A percentile compares a stretch with the other conserved stretches of the same genome.
Evolutionary conservation across 371 early-diverging fungal genomes (phyloP).

Genomic region (Circinella umbellata): DNA sequence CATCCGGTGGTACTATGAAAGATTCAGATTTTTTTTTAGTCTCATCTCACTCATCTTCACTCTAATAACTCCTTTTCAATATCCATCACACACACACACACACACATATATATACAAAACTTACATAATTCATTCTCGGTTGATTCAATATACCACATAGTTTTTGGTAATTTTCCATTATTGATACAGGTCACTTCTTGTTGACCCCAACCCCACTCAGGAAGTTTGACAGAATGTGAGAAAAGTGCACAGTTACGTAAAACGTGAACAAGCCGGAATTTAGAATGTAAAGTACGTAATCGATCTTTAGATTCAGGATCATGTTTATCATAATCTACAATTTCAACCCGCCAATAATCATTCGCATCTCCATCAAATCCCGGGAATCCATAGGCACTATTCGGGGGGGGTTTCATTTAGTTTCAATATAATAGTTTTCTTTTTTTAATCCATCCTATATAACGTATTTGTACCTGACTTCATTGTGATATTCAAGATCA

Average conservation of each 20-base stretch:
- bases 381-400: slow-evolving; percentile 66
- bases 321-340: slow-evolving; percentile 62
- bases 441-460: slow-evolving; percentile 40
- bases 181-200: slow-evolving; percentile 91
- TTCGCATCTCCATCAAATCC: slow-evolving; percentile 54
- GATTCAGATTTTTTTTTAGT: not conserved
- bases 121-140: slow-evolving; percentile 56
- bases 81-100: not conserved
- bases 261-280: slow-evolving; percentile 79
- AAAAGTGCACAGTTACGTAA: slow-evolving; percentile 79
- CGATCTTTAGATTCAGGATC: slow-evolving; percentile 59
- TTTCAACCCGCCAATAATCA: slow-evolving; percentile 81
- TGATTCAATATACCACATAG: slow-evolving; percentile 72
- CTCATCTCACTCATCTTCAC: no score
- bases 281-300: slow-evolving; percentile 71
- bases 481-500: slow-evolving; percentile 88
- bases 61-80: no score
- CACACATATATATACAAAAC: slow-evolving; percentile 10
- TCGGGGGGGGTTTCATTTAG: no score
- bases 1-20: slow-evolving; percentile 51
- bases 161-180: slow-evolving; percentile 65
- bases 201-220: slow-evolving; percentile 97
- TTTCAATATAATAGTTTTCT: no score
- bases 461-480: slow-evolving; percentile 64
- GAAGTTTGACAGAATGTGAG: slow-evolving; percentile 84